Evolutionary conservation across 176 grass and related monocot species (phyloP).

Genomic region (Zoysia japonica): DNA sequence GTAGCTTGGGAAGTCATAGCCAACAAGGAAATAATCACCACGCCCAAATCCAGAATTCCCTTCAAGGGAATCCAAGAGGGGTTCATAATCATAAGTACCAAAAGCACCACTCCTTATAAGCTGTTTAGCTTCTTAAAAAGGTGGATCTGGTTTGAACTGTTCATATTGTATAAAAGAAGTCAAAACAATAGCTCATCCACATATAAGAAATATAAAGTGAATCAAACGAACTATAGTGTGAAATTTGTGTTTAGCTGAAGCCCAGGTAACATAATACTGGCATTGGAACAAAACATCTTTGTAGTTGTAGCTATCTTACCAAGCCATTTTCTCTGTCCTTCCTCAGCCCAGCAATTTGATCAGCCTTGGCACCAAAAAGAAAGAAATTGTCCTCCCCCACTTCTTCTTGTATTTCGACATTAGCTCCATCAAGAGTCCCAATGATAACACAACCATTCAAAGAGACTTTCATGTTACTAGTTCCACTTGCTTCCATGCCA

Average conservation of each 20-base stretch:
- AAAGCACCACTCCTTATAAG: conserved; percentile 76
- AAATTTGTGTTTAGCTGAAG: neutral
- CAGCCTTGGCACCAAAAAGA: conserved; percentile 93
- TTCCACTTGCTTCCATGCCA: conserved; percentile 99
- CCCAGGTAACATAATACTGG: neutral
- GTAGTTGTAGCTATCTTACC: conserved; percentile 45
- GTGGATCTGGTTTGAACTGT: conserved; percentile 93
- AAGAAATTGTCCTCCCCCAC: conserved; percentile 96
- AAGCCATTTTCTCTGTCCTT: conserved; percentile 91
- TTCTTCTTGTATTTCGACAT: conserved; percentile 99
- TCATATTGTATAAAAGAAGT: conserved; percentile 29
- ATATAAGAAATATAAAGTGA: conserved; percentile 13
- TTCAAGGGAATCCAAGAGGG: conserved; percentile 94
- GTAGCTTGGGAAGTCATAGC: conserved; percentile 93
- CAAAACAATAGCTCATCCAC: conserved; percentile 29
- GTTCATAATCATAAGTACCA: conserved; percentile 77
- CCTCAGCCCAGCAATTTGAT: conserved; percentile 81
- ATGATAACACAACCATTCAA: conserved; percentile 96
- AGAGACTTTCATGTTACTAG: conserved; percentile 99
- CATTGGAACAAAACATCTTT: neutral
- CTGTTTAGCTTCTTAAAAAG: conserved; percentile 90
- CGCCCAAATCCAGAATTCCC: conserved; percentile 89
- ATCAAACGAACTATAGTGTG: conserved; percentile 7
- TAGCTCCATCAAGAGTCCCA: conserved; percentile 94
- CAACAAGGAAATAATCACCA: conserved; percentile 99